Conservation (phyloP, 2,329 filamentous ascomycete species). For the Ascochyta fabae region DNA sequence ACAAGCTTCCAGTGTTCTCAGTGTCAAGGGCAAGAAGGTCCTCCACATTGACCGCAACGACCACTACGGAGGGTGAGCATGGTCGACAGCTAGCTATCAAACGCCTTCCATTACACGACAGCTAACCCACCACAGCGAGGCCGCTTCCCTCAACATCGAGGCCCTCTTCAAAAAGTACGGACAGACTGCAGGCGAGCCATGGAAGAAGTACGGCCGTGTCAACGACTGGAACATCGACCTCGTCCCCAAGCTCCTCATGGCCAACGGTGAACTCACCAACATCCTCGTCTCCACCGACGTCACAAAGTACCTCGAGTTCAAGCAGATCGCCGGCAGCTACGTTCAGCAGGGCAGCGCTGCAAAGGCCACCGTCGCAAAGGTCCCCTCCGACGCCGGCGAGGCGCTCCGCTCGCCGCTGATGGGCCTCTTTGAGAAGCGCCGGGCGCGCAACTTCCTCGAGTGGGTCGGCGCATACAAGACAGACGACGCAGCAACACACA, state of each 20-base stretch:
- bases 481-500: conserved; percentile 84
- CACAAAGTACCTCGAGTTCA: conserved; percentile 61
- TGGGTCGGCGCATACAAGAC: conserved; percentile 88
- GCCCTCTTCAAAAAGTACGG: conserved; percentile 93
- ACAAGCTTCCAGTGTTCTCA: conserved; percentile 73
- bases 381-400: conserved; percentile 90
- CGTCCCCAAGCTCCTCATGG: conserved; percentile 98
- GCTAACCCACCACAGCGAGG: conserved; percentile 68
- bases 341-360: conserved; percentile 85
- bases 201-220: conserved; percentile 94
- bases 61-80: conserved; percentile 91
- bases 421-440: conserved; percentile 96
- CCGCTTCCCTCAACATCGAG: conserved; percentile 96
- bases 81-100: not conserved
- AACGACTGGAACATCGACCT: conserved; percentile 99
- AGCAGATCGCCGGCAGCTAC: conserved; percentile 85
- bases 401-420: conserved; percentile 89
- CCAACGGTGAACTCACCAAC: conserved; percentile 96
- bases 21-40: conserved; percentile 99
- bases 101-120: conserved; percentile 3
- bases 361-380: conserved; percentile 94
- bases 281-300: conserved; percentile 94
- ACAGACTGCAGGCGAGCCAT: conserved; percentile 85
- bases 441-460: conserved; percentile 95
- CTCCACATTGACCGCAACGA: conserved; percentile 98